Base-by-base conservation (phyloP, 441 rosid species). In the Aleurites moluccanus region DNA sequence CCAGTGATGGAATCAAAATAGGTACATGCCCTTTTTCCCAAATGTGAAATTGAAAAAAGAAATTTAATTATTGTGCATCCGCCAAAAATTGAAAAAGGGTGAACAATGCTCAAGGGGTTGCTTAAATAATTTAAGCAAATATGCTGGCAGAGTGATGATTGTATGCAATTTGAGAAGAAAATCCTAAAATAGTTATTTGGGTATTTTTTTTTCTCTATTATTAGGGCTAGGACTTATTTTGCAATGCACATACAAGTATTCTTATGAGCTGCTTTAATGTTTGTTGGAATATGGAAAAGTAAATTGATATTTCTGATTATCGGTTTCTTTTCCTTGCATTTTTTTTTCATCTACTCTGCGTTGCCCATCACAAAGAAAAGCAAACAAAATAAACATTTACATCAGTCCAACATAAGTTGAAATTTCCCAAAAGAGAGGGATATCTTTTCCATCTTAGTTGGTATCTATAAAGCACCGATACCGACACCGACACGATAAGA, bases 331-430 rank as follows among this genome's bases (percentile, higher is more conserved):
- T 6, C 45, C 30, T 61, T 9, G 16, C 53, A 57, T 55, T 40
- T 13, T 38, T 38, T 45, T 5, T 27, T 44, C 20, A 30, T 20
- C 6, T 13, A 45, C 16, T 61, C 13, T 28, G 11, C 16, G 18
- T 57, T 57, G 27, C 13, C 16, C 23, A 44, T 18, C 25, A 72
- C 11, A 6, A 13, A 33, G 57, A 60, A 27, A 57, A n/a, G 9
- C 66, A 21, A 42, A 21, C 65, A 45, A 42, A 45, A 40, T 10
- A 72, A 61, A 63, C 62, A 47, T 69, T 47, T 14, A 57, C 14
- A 57, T 15, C 15, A 6, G 35, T 28, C 57, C 10, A 60, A 70
- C 15, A 55, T 3, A 15, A 59, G 40, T 16, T 71, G 21, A 44
- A 40, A 21, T 38, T 53, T 13, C n/a, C 21, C 64, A 14, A 35